Evolutionary conservation across 2,329 filamentous ascomycete genomes (phyloP).

Genomic region (Paecilomyces sp.): DNA sequence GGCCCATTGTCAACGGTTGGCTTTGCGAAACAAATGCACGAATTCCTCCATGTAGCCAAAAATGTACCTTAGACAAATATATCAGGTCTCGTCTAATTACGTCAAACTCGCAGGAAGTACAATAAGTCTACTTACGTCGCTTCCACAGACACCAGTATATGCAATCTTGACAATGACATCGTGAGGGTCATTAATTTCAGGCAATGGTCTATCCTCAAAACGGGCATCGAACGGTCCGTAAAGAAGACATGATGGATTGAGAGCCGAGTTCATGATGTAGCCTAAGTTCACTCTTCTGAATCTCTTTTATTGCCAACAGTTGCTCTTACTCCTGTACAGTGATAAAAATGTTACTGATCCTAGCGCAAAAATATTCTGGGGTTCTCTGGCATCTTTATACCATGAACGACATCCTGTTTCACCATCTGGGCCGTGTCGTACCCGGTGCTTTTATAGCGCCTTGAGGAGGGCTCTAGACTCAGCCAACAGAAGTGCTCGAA

Average conservation of each 20-base stretch:
- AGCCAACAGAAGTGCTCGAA: too few species aligned
- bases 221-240: slow-evolving; percentile 31
- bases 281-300: too few species aligned
- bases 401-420: too few species aligned
- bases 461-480: too few species aligned
- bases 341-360: too few species aligned
- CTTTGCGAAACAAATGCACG: slow-evolving; percentile 18
- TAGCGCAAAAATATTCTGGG: too few species aligned
- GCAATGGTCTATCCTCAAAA: slow-evolving; percentile 32
- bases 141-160: slow-evolving; percentile 39
- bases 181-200: slow-evolving; percentile 24
- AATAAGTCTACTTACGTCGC: slow-evolving; percentile 21
- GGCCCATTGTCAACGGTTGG: slow-evolving; percentile 24
- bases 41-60: slow-evolving; percentile 33
- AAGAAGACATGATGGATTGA: slow-evolving; percentile 37
- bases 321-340: too few species aligned
- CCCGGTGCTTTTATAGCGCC: too few species aligned
- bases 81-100: too few species aligned
- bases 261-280: neutral
- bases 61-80: slow-evolving; percentile 21
- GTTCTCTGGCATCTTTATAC: too few species aligned
- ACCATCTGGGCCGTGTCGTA: too few species aligned
- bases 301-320: too few species aligned
- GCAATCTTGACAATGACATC: slow-evolving; percentile 40
- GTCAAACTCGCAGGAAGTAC: neutral